Base-by-base conservation (phyloP, 2,329 filamentous ascomycete species). In the Fusarium euwallaceae region DNA sequence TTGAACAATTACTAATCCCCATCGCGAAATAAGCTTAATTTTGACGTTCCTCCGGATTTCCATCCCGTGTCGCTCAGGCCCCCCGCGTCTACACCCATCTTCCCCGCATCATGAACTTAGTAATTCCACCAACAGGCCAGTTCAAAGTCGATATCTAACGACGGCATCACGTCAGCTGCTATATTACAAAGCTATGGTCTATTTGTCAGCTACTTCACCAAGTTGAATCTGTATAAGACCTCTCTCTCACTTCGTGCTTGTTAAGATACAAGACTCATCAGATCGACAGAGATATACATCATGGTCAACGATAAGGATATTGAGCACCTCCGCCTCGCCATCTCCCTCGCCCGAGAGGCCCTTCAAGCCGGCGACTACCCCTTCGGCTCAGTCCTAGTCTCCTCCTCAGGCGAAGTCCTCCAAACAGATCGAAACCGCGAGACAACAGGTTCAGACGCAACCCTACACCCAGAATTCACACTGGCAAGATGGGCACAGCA, bases 401-500 rank as follows among this genome's bases (percentile, higher is more conserved):
- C 77, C 27, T 58, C 66, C 36, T 39, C 67, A 6, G 80, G 79
- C 48, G 66, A 32, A 14, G 72, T 82, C 39, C 75, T 83, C 17
- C 72, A 81, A 34, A 69, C 76, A 24, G 82, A 84, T 64, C 82
- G 81, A 64, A 84, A 84, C 68, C 81, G 82, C 61, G 78, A 72
- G 32, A 72, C 76, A 17, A 83, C 82, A 2, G 82, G 80, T 29
- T 53, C 72, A 10, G 60, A 76, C 59, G 73, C 78, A 8, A 83
- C 82, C 0, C 74, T 82, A 8, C 82, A 84, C 36, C 82, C 82
- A 1, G 82, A 84, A 37, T 80, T 83, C 67, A 81, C 80, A 14
- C 76, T 84, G n/a, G 82, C 81, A 4, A 78, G 66, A 4, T 84
- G 82, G 82, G 82, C 82, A 12, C 76, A 86, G 51, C 79, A 79